These are phyloP conservation scores for Rubia tinctorum DNA, from an alignment of 305 asterid genomes.

Conservation along the genomic window DNA sequence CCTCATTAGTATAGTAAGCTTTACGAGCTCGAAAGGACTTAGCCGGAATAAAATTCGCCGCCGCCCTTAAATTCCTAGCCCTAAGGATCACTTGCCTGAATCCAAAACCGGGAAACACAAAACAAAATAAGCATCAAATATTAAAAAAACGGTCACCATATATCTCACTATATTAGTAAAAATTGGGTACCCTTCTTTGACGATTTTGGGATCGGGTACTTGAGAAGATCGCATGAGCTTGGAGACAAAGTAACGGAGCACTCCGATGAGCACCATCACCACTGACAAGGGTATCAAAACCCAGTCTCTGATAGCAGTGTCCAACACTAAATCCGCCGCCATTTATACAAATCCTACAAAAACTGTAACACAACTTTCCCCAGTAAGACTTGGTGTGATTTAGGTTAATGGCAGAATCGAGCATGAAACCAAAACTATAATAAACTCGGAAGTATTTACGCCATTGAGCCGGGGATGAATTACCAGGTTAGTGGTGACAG, in stretches of 20 bases:
- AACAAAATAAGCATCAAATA: not conserved
- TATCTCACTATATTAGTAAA: not conserved
- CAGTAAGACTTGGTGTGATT: not conserved
- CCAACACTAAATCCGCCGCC: constrained; percentile 99
- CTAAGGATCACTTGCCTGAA: constrained; percentile 82
- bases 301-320: constrained; percentile 96
- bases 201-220: constrained; percentile 75
- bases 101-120: not conserved
- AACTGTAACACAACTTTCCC: not conserved
- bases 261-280: constrained; percentile 87
- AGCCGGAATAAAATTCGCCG: constrained; percentile 85
- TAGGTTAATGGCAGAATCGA: not conserved
- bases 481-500: no score
- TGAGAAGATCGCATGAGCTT: constrained; percentile 92
- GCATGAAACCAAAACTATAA: no score
- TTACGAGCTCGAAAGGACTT: constrained; percentile 90
- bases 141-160: not conserved
- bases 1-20: constrained; percentile 84
- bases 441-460: no score
- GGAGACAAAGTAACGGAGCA: constrained; percentile 88
- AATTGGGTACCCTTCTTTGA: constrained; percentile 80
- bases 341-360: constrained; percentile 1
- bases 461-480: no score
- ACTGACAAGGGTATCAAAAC: constrained; percentile 77
- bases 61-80: constrained; percentile 93